Evolutionary conservation across 805 yeast species (phyloP).

Genomic region (Metschnikowia anglica): DNA sequence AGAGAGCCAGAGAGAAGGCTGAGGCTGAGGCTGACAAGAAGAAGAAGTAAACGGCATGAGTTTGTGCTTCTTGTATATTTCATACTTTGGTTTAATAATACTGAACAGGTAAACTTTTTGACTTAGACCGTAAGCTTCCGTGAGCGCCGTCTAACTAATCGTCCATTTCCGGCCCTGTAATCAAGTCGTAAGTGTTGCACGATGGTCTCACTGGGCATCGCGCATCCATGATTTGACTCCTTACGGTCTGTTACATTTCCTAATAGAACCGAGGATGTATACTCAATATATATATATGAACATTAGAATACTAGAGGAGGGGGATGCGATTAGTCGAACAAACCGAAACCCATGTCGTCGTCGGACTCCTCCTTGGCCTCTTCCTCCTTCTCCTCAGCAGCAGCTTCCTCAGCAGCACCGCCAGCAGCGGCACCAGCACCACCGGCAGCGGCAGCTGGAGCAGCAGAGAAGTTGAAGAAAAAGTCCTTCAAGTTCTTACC

Average conservation of each 20-base stretch:
- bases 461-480: constrained; percentile 49
- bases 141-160: too few relatives aligned
- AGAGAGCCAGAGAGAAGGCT: constrained; percentile 96
- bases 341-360: constrained; percentile 89
- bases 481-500: constrained; percentile 48
- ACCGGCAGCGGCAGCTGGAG: constrained; percentile 59
- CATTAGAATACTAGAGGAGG: constrained; percentile 21
- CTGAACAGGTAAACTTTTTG: constrained; percentile 14
- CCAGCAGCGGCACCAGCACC: constrained; percentile 85
- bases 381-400: constrained; percentile 65
- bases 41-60: constrained; percentile 67
- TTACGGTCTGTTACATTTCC: too few relatives aligned
- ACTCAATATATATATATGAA: constrained; percentile 10
- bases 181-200: too few relatives aligned
- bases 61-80: constrained; percentile 15
- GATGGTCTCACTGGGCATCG: too few relatives aligned
- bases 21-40: constrained; percentile 98
- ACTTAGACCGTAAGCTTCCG: neutral
- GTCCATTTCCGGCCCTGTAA: too few relatives aligned
- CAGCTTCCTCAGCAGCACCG: constrained; percentile 73
- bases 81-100: constrained; percentile 21
- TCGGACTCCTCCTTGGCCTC: constrained; percentile 65
- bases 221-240: too few relatives aligned
- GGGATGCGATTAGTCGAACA: constrained; percentile 83
- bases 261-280: constrained; percentile 4